Evolutionary conservation across 495 filamentous ascomycete species (phyloP).

Genomic region (Venustampulla echinocandica): DNA sequence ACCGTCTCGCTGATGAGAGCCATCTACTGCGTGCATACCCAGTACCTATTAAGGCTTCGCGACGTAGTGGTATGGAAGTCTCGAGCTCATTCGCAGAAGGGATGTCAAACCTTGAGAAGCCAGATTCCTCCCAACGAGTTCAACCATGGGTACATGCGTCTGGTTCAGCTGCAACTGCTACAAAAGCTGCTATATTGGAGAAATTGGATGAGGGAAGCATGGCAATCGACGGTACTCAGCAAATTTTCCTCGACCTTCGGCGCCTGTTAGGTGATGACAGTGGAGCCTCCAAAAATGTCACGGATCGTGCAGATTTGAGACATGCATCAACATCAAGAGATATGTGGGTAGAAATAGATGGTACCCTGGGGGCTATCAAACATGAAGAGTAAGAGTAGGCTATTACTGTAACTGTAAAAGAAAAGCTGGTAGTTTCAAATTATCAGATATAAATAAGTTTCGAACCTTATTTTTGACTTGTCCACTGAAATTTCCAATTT

Average conservation of each 20-base stretch:
- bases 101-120: conserved; percentile 19
- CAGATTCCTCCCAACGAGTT: conserved; percentile 31
- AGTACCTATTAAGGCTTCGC: neutral
- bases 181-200: conserved; percentile 30
- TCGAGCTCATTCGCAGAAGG: conserved; percentile 13
- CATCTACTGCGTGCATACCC: conserved; percentile 59
- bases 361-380: conserved; percentile 17
- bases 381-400: conserved; percentile 1
- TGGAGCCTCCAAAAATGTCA: neutral
- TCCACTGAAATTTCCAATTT: too few species aligned
- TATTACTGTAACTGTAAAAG: too few species aligned
- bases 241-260: conserved; percentile 12
- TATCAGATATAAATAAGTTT: too few species aligned
- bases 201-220: conserved; percentile 18
- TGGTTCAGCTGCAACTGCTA: conserved; percentile 27
- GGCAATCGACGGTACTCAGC: conserved; percentile 5
- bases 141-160: conserved; percentile 43
- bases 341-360: conserved; percentile 19
- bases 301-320: neutral
- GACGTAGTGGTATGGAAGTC: conserved; percentile 2
- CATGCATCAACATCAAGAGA: neutral
- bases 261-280: conserved; percentile 10
- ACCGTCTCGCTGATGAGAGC: conserved; percentile 58
- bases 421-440: too few species aligned
- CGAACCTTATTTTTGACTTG: too few species aligned